These are phyloP conservation scores for Crataegus laevigata DNA, from an alignment of 306 rosid species.

Conservation along the genomic window DNA sequence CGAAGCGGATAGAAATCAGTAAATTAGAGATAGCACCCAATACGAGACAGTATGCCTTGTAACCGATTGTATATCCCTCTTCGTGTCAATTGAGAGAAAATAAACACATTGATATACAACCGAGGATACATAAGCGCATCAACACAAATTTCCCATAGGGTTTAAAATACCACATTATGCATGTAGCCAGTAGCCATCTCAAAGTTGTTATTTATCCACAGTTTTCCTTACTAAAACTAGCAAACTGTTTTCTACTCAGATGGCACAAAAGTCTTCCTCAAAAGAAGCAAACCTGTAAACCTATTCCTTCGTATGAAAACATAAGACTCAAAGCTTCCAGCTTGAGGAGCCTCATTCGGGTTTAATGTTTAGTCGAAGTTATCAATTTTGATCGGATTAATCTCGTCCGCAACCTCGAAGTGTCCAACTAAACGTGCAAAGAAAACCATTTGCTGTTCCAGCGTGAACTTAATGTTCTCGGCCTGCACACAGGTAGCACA, in stretches of 20 bases:
- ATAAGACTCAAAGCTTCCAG: background rate
- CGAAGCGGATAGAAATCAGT: background rate
- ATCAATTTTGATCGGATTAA: constrained; percentile 72
- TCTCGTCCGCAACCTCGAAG: constrained; percentile 74
- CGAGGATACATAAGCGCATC: background rate
- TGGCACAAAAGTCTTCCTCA: background rate
- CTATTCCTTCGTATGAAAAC: background rate
- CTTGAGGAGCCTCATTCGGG: constrained; percentile 13
- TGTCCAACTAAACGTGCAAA: constrained; percentile 76
- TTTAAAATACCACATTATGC: background rate
- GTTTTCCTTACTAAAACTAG: background rate
- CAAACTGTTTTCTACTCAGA: background rate
- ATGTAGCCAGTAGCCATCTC: background rate
- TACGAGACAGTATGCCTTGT: too few relatives aligned
- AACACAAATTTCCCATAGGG: background rate
- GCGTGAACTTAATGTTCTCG: constrained; percentile 83
- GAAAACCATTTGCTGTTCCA: constrained; percentile 98
- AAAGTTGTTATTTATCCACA: too few relatives aligned
- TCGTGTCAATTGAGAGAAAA: background rate
- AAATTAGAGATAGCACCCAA: too few relatives aligned
- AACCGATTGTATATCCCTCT: fast-evolving
- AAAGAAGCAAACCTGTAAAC: background rate
- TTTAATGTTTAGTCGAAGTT: constrained; percentile 40
- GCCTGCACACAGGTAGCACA: constrained; percentile 42
- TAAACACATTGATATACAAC: background rate